Evolutionary conservation across 495 filamentous ascomycete species (phyloP), one percentile per base, ranked within the genome.

Genomic region (Aspergillus panamensis): DNA sequence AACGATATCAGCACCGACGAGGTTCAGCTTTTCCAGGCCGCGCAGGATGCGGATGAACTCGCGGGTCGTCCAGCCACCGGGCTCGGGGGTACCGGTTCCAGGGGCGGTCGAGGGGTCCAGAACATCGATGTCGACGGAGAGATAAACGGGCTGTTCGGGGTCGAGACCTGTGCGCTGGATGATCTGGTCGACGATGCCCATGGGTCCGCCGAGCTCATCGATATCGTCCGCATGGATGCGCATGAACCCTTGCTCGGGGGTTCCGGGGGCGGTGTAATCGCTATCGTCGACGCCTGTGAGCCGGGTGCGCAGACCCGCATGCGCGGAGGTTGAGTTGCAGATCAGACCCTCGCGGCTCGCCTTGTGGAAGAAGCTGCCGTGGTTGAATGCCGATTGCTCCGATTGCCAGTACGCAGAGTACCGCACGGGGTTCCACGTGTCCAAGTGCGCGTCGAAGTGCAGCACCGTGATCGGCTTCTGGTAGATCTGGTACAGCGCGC

Each of bases 361-460:
- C 48, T 91, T 79, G 83, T 88, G 89, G 78, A 95, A 94, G 83
- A 93, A 92, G 48, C 79, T 86, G 4, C 90, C 90, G 69, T 95
- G 90, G 66, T 85, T 93, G 74, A 93, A 95, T 57, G 83, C 78
- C 8, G 82, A 77, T 66, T 89, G 88, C 65, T 83, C 79, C 12
- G 78, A 81, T 8, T 77, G 70, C 90, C 90, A 95, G 51, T 84
- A 84, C 13, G 81, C 84, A 0, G 87, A 85, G 70, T 92, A 93
- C 55, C 87, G 87, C 12, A 80, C 82, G 0, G 91, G 90, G 66
- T 91, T 84, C 90, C 90, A 93, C 5, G 90, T 94, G 66, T 95
- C 90, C 0, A 89, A 77, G 66, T 90, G 86, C 9, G 84, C 89
- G 64, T 94, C 91, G 70, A 94, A 94, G 69, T 95, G 90, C 47